Conservation (phyloP, 1,139 yeast species). For the Sugiyamaella pinicola region DNA sequence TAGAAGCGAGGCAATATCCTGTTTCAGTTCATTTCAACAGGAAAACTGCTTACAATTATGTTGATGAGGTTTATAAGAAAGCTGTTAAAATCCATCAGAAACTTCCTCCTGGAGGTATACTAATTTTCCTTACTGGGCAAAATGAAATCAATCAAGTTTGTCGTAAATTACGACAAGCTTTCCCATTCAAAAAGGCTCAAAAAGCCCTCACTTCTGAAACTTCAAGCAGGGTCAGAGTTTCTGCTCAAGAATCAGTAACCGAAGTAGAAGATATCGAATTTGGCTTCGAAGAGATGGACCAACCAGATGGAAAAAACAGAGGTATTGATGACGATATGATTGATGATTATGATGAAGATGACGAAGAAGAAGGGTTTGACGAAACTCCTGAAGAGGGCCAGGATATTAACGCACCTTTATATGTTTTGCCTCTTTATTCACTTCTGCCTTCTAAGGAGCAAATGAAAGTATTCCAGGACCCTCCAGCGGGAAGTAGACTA, state of each 20-base stretch:
- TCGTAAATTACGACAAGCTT: slow-evolving; percentile 64
- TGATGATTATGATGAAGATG: slow-evolving; percentile 52
- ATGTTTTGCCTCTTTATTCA: slow-evolving; percentile 90
- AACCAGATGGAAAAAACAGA: slow-evolving; percentile 38
- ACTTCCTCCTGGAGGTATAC: slow-evolving; percentile 92
- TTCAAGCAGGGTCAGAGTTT: slow-evolving; percentile 48
- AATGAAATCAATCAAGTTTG: slow-evolving; percentile 83
- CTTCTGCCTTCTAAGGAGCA: slow-evolving; percentile 90
- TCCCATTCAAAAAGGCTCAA: slow-evolving; percentile 57
- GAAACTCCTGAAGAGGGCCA: slow-evolving; percentile 77
- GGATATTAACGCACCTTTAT: slow-evolving; percentile 76
- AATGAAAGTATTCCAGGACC: slow-evolving; percentile 85
- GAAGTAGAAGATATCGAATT: slow-evolving; percentile 92
- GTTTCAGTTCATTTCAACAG: slow-evolving; percentile 90
- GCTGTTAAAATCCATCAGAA: slow-evolving; percentile 82
- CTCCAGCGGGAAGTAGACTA: slow-evolving; percentile 82
- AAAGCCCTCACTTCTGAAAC: slow-evolving; percentile 22
- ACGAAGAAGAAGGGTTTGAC: slow-evolving; percentile 88
- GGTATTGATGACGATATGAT: slow-evolving; percentile 47
- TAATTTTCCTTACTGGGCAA: slow-evolving; percentile 91
- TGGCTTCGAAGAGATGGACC: slow-evolving; percentile 47
- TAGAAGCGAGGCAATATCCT: slow-evolving; percentile 95
- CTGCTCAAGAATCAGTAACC: slow-evolving; percentile 61
- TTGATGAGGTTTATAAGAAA: slow-evolving; percentile 85
- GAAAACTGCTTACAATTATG: slow-evolving; percentile 72